Evolutionary conservation across 2,329 filamentous ascomycete species (phyloP).

Genomic region (Bipolaris sorokiniana): DNA sequence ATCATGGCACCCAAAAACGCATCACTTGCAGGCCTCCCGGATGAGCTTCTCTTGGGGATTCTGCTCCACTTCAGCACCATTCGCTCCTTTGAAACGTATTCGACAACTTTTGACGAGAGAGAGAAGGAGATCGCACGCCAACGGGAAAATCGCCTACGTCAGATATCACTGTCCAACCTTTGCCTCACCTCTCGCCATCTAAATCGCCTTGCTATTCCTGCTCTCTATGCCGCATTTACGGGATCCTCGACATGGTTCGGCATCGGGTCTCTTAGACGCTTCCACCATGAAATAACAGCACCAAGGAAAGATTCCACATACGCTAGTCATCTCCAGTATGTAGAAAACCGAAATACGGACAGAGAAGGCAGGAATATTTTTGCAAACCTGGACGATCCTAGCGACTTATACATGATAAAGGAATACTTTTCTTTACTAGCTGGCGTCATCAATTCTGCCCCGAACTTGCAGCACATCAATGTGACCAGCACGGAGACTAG

Average conservation of each 20-base stretch:
- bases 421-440: conserved; percentile 32
- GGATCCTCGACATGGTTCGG: conserved; percentile 26
- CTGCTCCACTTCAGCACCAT: conserved; percentile 20
- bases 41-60: conserved; percentile 34
- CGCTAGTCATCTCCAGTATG: conserved; percentile 23
- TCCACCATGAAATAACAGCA: conserved; percentile 24
- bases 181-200: conserved; percentile 28
- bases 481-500: conserved; percentile 31
- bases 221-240: conserved; percentile 33
- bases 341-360: conserved; percentile 37
- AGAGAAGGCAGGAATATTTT: conserved; percentile 27
- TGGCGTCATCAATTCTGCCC: conserved; percentile 18
- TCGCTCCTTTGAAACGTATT: conserved; percentile 32
- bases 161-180: conserved; percentile 25
- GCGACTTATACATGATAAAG: conserved; percentile 6
- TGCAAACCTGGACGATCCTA: conserved; percentile 11
- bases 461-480: conserved; percentile 32
- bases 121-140: conserved; percentile 27
- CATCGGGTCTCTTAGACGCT: conserved; percentile 19
- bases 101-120: conserved; percentile 26
- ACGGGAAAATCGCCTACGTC: conserved; percentile 28
- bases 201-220: conserved; percentile 25
- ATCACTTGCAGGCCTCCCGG: conserved; percentile 22
- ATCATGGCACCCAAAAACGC: not conserved
- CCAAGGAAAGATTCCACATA: not conserved